Base-by-base conservation (phyloP, 2,329 filamentous ascomycete species). In the Cladosporium colombiae region DNA sequence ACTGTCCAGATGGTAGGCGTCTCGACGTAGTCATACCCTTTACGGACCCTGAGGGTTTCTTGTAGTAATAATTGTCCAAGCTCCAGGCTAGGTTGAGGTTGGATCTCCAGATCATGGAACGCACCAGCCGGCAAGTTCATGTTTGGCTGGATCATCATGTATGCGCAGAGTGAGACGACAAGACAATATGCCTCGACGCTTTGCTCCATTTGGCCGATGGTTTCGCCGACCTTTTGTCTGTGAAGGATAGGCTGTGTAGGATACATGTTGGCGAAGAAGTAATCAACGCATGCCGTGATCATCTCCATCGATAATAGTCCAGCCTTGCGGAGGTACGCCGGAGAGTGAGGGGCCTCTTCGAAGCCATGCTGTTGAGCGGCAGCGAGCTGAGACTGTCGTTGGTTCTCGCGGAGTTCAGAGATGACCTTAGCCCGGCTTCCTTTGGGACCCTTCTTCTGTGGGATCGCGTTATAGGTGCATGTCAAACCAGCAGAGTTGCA, bases 381-480 rank as follows among this genome's bases (percentile, higher is more conserved):
- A 68, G 79, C 74, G 62, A 83, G 75, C 71, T 82, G 78, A 66
- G 79, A 77, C 66, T 80, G 78, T 70, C 75, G 80, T 75, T 78
- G 81, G 68, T 74, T 86, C 79, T 81, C 84, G 62, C 86, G 81
- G 25, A 89, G 78, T 76, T 88, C 85, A 67, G 86, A 86, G 66
- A 89, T 86, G 49, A 89, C 85, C 69, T 87, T 85, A 37, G 86
- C 86, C 67, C 85, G 82, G 59, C 85, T 86, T 31, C 85, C 84
- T 72, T 88, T 89, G 14, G 86, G 86, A 2, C 86, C 86, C 70
- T 88, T 85, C 76, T 88, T 88, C 75, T 86, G 85, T 16, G 86
- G 86, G 52, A 89, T 83, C 71, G 87, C 85, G 71, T 88, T 87
- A 74, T 87, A 86, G 69, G 86, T 88, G 78, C 86, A 89, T n/a